Evolutionary conservation across 805 yeast species (phyloP).

Genomic region (Saturnispora diversa): DNA sequence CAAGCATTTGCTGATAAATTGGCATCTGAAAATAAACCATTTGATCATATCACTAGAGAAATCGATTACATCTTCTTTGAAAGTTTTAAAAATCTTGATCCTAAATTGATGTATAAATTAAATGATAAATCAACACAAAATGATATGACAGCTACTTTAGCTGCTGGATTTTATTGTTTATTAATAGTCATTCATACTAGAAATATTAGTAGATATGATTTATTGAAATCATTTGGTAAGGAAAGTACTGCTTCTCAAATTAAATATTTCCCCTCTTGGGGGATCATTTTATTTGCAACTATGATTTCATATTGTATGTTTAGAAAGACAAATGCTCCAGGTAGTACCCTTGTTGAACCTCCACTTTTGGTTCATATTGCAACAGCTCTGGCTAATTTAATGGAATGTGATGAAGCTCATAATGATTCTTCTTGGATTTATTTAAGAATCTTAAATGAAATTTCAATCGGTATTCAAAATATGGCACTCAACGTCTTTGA

Average conservation of each 20-base stretch:
- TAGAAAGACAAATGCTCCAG: background rate
- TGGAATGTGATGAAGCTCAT: conserved; percentile 6
- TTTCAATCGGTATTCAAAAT: conserved; percentile 5
- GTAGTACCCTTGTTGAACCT: background rate
- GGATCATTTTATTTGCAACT: conserved; percentile 16
- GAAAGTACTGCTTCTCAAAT: background rate
- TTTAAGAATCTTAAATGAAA: conserved; percentile 1
- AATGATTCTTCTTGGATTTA: conserved; percentile 4
- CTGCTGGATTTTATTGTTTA: conserved; percentile 61
- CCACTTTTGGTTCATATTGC: background rate
- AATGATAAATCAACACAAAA: conserved; percentile 33
- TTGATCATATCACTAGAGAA: conserved; percentile 32
- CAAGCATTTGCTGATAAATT: conserved; percentile 7
- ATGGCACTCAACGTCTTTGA: background rate
- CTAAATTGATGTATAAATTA: conserved; percentile 50
- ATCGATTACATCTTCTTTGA: conserved; percentile 66
- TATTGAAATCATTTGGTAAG: background rate
- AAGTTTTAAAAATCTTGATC: conserved; percentile 64
- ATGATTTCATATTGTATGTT: conserved; percentile 11
- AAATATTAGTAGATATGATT: conserved; percentile 38
- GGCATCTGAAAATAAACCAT: conserved; percentile 9
- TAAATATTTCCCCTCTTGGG: conserved; percentile 25
- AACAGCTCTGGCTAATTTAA: background rate
- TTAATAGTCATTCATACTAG: conserved; percentile 61
- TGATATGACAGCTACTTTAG: conserved; percentile 48